These are phyloP conservation scores for Nakataea oryzae DNA, from an alignment of 2,329 filamentous ascomycete genomes.

Conservation along the genomic window DNA sequence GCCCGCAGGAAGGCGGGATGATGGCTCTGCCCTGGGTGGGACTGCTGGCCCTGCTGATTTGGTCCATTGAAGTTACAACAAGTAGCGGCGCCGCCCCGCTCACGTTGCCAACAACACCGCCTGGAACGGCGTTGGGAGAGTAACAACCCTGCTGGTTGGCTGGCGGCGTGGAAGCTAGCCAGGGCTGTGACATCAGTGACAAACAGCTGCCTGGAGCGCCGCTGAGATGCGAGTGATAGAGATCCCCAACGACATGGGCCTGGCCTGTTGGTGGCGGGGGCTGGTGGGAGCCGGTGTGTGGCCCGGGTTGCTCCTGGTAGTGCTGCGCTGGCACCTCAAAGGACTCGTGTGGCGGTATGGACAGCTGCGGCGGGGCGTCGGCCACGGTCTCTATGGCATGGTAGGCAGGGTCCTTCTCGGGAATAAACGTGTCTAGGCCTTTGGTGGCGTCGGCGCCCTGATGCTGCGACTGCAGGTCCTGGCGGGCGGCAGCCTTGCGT, in stretches of 20 bases:
- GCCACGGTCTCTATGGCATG: not conserved
- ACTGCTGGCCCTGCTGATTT: not conserved
- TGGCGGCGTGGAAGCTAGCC: not conserved
- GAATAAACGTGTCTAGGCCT: not conserved
- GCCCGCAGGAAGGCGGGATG: not conserved
- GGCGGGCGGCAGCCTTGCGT: conserved; percentile 1
- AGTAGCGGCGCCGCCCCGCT: not conserved
- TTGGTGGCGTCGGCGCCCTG: not conserved
- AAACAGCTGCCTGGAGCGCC: not conserved
- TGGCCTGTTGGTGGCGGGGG: not conserved
- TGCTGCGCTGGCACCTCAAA: not conserved
- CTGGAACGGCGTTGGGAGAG: too few species aligned
- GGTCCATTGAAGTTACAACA: not conserved
- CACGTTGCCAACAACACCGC: too few species aligned
- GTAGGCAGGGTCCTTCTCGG: not conserved
- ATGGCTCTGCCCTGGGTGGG: not conserved
- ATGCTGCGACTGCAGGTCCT: not conserved
- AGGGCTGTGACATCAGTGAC: not conserved
- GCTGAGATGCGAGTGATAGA: not conserved
- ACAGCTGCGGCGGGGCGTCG: too few species aligned
- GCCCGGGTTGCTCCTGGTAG: not conserved
- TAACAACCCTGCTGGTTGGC: not conserved
- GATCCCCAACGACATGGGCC: not conserved
- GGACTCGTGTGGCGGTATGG: not conserved
- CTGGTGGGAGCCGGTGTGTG: not conserved